Conservation (phyloP, 805 yeast species). For the Pichia exigua region DNA sequence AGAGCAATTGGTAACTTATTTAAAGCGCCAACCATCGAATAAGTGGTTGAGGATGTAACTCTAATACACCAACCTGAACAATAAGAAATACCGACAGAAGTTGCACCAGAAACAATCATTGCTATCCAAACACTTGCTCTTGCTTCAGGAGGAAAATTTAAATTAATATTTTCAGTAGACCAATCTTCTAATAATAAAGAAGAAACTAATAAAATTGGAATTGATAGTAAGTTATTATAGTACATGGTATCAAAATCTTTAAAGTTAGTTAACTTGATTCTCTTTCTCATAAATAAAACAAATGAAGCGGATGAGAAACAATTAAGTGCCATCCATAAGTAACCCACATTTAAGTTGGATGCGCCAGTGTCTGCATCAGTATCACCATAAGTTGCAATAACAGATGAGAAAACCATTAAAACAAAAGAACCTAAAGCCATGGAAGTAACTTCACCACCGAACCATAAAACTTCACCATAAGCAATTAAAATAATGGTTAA, state of each 20-base stretch:
- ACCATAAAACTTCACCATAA: slow-evolving; percentile 96
- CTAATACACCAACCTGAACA: slow-evolving; percentile 99
- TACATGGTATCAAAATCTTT: slow-evolving; percentile 97
- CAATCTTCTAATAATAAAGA: slow-evolving; percentile 87
- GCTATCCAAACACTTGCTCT: slow-evolving; percentile 64
- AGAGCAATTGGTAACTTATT: slow-evolving; percentile 97
- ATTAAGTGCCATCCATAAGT: slow-evolving; percentile 95
- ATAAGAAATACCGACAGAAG: slow-evolving; percentile 95
- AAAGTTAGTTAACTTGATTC: slow-evolving; percentile 94
- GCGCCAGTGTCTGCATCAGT: slow-evolving; percentile 32
- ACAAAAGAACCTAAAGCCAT: slow-evolving; percentile 85
- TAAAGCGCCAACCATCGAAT: slow-evolving; percentile 98
- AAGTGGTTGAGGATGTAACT: slow-evolving; percentile 96
- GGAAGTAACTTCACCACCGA: slow-evolving; percentile 84
- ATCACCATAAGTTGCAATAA: slow-evolving; percentile 86
- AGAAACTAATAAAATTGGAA: slow-evolving; percentile 75
- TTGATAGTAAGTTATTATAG: slow-evolving; percentile 89
- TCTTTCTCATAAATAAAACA: slow-evolving; percentile 92
- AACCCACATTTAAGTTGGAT: slow-evolving; percentile 57
- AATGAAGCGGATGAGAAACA: slow-evolving; percentile 92
- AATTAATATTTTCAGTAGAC: slow-evolving; percentile 68
- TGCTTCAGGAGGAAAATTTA: slow-evolving; percentile 70
- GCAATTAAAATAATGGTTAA: slow-evolving; percentile 94
- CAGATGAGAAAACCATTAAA: slow-evolving; percentile 92
- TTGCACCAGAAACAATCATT: slow-evolving; percentile 88